Conservation (phyloP, 2,329 filamentous ascomycete species). For the Clonostachys sp. region DNA sequence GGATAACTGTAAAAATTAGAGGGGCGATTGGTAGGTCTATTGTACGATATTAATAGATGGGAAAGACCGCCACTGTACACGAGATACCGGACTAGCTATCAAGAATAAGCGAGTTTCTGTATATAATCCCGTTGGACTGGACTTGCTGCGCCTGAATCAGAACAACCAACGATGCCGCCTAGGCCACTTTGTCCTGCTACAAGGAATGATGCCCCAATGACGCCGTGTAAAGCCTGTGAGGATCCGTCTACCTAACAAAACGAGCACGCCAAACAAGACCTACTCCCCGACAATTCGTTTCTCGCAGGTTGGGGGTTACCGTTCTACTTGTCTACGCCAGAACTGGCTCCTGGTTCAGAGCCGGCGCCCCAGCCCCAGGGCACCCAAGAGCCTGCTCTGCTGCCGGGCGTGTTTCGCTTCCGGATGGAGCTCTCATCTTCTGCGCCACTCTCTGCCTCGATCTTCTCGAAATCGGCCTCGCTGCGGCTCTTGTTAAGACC, state of each 20-base stretch:
- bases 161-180: too few species aligned
- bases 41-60: neutral
- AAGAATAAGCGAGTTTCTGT: too few species aligned
- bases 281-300: too few species aligned
- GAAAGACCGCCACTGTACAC: neutral
- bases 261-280: too few species aligned
- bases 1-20: neutral
- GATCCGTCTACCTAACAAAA: too few species aligned
- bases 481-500: slow-evolving; percentile 76
- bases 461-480: slow-evolving; percentile 85
- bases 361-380: slow-evolving; percentile 39
- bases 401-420: slow-evolving; percentile 18
- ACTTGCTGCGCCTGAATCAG: too few species aligned
- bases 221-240: too few species aligned
- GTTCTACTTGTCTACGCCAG: slow-evolving; percentile 30
- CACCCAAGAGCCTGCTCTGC: slow-evolving; percentile 37
- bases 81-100: neutral
- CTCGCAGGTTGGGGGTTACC: neutral
- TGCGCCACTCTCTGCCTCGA: slow-evolving; percentile 67
- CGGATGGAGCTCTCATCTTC: slow-evolving; percentile 33
- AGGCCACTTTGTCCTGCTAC: too few species aligned
- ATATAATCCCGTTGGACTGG: too few species aligned
- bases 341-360: slow-evolving; percentile 22
- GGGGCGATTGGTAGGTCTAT: neutral
- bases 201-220: too few species aligned